phyloP scores from a whole-genome alignment of 345 rosid species.

The Mercurialis annua region DNA sequence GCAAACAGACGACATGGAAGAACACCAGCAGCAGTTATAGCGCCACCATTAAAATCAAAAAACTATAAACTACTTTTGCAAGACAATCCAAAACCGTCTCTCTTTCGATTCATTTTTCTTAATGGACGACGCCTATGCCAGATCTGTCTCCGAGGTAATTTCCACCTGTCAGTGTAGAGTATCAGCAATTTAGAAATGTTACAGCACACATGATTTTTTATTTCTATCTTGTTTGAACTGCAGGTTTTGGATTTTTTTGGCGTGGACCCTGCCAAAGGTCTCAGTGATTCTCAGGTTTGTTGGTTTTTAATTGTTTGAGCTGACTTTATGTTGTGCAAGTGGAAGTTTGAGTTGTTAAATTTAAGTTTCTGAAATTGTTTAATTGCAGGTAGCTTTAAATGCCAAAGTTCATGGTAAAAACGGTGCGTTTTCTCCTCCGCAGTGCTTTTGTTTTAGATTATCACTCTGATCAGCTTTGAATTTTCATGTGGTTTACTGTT shows the following conservation, averaged over 20 bases:
- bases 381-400: slow-evolving; percentile 66
- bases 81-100: neutral
- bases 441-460: neutral
- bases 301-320: neutral
- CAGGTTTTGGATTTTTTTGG: slow-evolving; percentile 90
- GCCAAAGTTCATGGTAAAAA: slow-evolving; percentile 63
- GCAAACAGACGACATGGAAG: neutral
- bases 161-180: slow-evolving; percentile 1
- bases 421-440: slow-evolving; percentile 39
- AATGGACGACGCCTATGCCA: slow-evolving; percentile 94
- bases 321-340: neutral
- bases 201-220: neutral
- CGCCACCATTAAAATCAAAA: no score
- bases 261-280: slow-evolving; percentile 74
- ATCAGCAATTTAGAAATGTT: neutral
- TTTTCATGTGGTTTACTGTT: neutral
- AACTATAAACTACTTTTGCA: no score
- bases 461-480: neutral
- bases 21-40: neutral
- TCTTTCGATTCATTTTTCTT: slow-evolving; percentile 17
- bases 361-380: no score
- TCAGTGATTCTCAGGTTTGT: slow-evolving; percentile 79
- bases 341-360: slow-evolving; percentile 3
- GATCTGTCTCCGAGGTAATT: slow-evolving; percentile 90
- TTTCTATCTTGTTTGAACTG: slow-evolving; percentile 30